phyloP scores from a whole-genome alignment of 352 stramenopile species.

The Saprolegnia diclina region DNA sequence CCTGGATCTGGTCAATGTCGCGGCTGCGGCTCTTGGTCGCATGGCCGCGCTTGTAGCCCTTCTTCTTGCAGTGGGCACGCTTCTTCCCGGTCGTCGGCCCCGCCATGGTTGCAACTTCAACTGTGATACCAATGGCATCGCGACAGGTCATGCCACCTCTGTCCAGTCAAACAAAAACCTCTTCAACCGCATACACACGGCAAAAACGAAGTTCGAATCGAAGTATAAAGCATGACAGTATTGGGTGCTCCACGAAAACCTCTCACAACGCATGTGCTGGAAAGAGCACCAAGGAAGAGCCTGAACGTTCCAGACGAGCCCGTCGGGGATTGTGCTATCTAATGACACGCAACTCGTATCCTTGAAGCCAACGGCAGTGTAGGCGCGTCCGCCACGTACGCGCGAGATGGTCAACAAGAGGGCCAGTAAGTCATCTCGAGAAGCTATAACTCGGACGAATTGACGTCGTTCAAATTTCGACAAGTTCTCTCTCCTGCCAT shows the following conservation, averaged over 20 bases:
- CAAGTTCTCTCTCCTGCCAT: neutral
- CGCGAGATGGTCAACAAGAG: no score
- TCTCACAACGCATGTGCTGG: neutral
- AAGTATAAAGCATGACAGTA: neutral
- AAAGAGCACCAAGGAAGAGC: neutral
- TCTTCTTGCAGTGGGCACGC: slow-evolving; percentile 53
- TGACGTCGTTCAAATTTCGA: neutral
- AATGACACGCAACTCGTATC: neutral
- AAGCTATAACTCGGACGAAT: no score
- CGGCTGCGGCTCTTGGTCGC: slow-evolving; percentile 72
- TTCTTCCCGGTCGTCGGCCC: slow-evolving; percentile 21
- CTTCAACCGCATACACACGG: neutral
- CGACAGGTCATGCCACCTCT: neutral
- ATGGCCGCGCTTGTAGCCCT: slow-evolving; percentile 80
- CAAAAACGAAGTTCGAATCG: neutral
- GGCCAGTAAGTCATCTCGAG: no score
- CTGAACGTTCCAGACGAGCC: neutral
- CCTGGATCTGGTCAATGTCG: slow-evolving; percentile 85
- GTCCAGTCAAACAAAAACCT: neutral
- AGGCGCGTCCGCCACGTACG: neutral
- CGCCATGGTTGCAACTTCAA: slow-evolving; percentile 7
- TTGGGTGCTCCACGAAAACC: neutral
- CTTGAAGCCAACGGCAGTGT: neutral
- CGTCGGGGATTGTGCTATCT: neutral
- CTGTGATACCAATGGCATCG: neutral